These are phyloP conservation scores for Cichorium intybus DNA, from an alignment of 140 eudicot genomes.

Conservation along the genomic window DNA sequence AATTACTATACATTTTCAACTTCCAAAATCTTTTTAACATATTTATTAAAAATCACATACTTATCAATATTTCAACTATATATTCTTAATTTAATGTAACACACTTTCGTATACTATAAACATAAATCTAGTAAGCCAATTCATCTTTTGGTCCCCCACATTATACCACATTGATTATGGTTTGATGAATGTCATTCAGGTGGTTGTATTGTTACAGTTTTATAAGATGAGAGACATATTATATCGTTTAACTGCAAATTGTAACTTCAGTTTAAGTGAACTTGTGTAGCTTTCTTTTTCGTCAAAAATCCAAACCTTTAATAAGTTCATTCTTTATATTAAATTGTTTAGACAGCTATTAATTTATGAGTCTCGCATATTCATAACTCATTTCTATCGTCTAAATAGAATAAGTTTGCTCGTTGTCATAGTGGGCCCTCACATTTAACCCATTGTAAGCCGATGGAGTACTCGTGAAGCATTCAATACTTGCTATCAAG, in stretches of 20 bases:
- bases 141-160: neutral
- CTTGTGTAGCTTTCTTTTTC: neutral
- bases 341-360: neutral
- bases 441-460: slow-evolving; percentile 3
- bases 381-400: neutral
- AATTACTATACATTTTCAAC: too few species aligned
- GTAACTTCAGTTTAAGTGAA: neutral
- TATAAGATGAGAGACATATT: neutral
- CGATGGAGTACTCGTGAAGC: slow-evolving; percentile 11
- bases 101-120: too few species aligned
- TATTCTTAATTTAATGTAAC: too few species aligned
- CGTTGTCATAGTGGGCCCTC: neutral
- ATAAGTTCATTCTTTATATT: neutral
- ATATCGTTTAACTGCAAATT: neutral
- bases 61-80: too few species aligned
- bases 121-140: neutral
- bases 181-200: neutral
- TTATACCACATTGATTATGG: neutral
- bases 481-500: slow-evolving; percentile 17
- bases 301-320: neutral
- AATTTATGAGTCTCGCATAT: neutral
- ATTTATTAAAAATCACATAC: too few species aligned
- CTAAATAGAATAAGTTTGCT: neutral
- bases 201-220: neutral
- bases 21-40: too few species aligned